phyloP scores from a whole-genome alignment of 306 rosid genomes.

The Echinosophora koreensis region DNA sequence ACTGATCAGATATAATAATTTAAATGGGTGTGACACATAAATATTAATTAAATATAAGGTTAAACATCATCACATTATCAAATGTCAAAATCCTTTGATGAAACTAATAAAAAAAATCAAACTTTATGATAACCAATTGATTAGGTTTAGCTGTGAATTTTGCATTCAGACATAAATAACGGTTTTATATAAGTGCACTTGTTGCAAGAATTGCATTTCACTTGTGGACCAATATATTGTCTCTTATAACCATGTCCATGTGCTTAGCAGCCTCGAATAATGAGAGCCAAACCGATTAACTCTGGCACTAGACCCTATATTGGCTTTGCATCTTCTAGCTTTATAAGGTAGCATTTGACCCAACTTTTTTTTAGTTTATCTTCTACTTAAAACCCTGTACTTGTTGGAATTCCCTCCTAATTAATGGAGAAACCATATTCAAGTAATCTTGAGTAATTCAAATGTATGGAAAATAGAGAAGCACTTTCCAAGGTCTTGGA shows the following conservation, averaged over 20 bases:
- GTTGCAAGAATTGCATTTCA: neutral
- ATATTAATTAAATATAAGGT: conserved; percentile 23
- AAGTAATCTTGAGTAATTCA: too few species aligned
- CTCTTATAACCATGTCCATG: conserved; percentile 6
- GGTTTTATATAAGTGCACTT: neutral
- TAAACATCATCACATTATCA: conserved; percentile 23
- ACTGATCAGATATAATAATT: conserved; percentile 33
- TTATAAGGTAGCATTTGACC: too few species aligned
- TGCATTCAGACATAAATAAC: neutral
- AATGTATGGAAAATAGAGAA: too few species aligned
- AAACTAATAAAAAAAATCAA: conserved; percentile 8
- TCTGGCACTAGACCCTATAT: too few species aligned
- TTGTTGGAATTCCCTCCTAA: too few species aligned
- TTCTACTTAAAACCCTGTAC: too few species aligned
- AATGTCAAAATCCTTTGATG: conserved; percentile 26
- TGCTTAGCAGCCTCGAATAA: too few species aligned
- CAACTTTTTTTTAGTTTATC: too few species aligned
- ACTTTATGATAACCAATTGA: conserved; percentile 23
- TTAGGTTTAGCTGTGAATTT: neutral
- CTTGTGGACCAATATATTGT: conserved; percentile 24
- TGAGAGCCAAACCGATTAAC: too few species aligned
- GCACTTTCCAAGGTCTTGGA: too few species aligned
- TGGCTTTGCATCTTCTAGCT: too few species aligned
- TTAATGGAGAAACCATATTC: too few species aligned
- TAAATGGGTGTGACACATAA: conserved; percentile 26